Evolutionary conservation across 1,139 yeast species (phyloP).

Genomic region (Candida gigantensis): DNA sequence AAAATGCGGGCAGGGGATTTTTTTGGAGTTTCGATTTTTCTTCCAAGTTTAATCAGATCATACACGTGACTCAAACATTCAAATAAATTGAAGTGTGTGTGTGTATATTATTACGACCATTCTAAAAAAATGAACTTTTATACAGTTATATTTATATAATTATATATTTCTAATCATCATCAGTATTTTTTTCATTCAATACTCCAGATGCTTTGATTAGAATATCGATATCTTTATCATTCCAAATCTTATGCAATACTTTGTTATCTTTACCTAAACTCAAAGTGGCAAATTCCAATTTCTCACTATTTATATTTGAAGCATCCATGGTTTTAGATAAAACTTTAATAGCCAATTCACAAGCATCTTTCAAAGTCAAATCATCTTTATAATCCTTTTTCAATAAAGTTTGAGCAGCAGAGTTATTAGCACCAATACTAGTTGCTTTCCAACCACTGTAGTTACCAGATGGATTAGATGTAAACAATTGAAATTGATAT

Average conservation of each 20-base stretch:
- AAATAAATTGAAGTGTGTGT: no score
- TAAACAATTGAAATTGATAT: slow-evolving; percentile 87
- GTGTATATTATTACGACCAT: no score
- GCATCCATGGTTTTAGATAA: slow-evolving; percentile 93
- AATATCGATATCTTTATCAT: slow-evolving; percentile 70
- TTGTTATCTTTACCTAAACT: slow-evolving; percentile 55
- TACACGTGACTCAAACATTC: no score
- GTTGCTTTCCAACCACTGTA: slow-evolving; percentile 99
- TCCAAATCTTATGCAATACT: slow-evolving; percentile 74
- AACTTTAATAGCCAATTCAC: slow-evolving; percentile 86
- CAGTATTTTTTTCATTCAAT: slow-evolving; percentile 43
- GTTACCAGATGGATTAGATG: slow-evolving; percentile 96
- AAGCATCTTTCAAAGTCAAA: slow-evolving; percentile 72
- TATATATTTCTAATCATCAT: slow-evolving; percentile 23
- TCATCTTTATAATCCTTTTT: slow-evolving; percentile 95
- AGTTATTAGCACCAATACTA: slow-evolving; percentile 92
- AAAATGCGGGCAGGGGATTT: no score
- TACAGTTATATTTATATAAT: no score
- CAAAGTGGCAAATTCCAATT: slow-evolving; percentile 83
- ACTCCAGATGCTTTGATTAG: slow-evolving; percentile 77
- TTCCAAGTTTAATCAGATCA: no score
- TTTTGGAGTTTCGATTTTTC: no score
- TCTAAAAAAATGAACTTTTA: no score
- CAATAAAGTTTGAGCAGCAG: slow-evolving; percentile 92
- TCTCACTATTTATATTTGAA: slow-evolving; percentile 60